A percentile compares a stretch with the other conserved stretches of the same genome.
Conservation (phyloP, 73 alveolate species). For the Stentor roeselii region DNA sequence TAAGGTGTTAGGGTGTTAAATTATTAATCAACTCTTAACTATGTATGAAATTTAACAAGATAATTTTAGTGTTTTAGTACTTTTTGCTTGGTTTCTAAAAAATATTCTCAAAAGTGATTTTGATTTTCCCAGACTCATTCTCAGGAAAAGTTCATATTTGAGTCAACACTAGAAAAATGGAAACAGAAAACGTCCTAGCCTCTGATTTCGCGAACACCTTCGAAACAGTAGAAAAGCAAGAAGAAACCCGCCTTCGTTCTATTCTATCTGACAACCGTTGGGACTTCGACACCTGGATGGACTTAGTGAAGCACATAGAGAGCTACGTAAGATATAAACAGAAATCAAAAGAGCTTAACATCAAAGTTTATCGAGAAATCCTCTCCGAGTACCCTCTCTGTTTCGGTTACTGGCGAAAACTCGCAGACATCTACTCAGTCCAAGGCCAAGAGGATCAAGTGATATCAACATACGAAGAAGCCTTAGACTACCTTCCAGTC, state of each 20-base stretch:
- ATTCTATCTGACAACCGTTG: not conserved
- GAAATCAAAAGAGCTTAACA: conserved; percentile 10
- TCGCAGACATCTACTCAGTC: conserved; percentile 7
- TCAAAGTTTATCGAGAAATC: conserved; percentile 14
- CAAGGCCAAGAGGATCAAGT: conserved; percentile 18
- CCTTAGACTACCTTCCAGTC: conserved; percentile 16
- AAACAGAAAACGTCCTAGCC: conserved; percentile 7
- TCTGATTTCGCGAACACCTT: conserved; percentile 10
- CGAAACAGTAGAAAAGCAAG: conserved; percentile 27
- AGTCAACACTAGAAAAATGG: not conserved
- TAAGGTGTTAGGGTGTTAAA: too few species aligned
- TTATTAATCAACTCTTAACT: too few species aligned
- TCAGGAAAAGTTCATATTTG: too few species aligned
- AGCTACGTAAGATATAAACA: conserved; percentile 18
- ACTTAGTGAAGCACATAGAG: conserved; percentile 22
- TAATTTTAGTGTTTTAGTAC: too few species aligned
- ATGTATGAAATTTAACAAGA: too few species aligned
- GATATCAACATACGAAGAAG: not conserved
- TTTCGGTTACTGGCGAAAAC: conserved; percentile 27
- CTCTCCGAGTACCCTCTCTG: conserved; percentile 24
- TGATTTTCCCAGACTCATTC: too few species aligned
- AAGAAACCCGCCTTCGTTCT: conserved; percentile 21
- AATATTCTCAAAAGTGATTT: too few species aligned
- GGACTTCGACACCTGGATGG: conserved; percentile 27
- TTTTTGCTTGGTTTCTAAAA: too few species aligned